Conservation (phyloP, 1,284 basidiomycete species). For the Puccinia triticina region DNA sequence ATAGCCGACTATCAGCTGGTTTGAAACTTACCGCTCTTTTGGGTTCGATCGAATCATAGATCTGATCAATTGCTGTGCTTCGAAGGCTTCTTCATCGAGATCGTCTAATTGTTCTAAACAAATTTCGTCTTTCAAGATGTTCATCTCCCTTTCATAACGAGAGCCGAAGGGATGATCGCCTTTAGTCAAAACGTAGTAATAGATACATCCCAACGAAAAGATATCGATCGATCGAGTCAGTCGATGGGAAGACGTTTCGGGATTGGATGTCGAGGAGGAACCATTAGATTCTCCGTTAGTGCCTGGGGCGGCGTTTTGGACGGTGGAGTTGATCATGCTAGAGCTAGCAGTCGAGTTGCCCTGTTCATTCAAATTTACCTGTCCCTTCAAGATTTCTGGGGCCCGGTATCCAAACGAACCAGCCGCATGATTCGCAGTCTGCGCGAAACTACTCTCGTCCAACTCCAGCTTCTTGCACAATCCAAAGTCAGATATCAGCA, state of each 20-base stretch:
- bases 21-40: conserved; percentile 67
- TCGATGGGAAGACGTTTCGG: conserved; percentile 61
- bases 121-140: conserved; percentile 80
- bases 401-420: conserved; percentile 93
- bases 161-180: conserved; percentile 89
- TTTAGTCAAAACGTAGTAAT: conserved; percentile 84
- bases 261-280: conserved; percentile 13
- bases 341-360: conserved; percentile 61
- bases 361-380: conserved; percentile 81
- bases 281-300: conserved; percentile 8
- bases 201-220: conserved; percentile 88
- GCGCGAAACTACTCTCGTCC: conserved; percentile 90
- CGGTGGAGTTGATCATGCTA: conserved; percentile 31
- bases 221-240: conserved; percentile 92
- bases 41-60: conserved; percentile 77
- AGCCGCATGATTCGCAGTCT: conserved; percentile 71
- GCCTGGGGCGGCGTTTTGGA: background rate
- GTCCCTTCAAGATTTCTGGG: conserved; percentile 85
- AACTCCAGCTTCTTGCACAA: conserved; percentile 87
- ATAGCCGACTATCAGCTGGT: background rate
- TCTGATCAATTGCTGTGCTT: conserved; percentile 76
- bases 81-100: conserved; percentile 86
- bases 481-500: conserved; percentile 95
- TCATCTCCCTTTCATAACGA: conserved; percentile 84
- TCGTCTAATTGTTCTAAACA: conserved; percentile 71